Percentiles rank a stretch among this genome's conserved stretches.
Conservation (phyloP, 768 basidiomycete genomes). For the Ramaria rubella region DNA sequence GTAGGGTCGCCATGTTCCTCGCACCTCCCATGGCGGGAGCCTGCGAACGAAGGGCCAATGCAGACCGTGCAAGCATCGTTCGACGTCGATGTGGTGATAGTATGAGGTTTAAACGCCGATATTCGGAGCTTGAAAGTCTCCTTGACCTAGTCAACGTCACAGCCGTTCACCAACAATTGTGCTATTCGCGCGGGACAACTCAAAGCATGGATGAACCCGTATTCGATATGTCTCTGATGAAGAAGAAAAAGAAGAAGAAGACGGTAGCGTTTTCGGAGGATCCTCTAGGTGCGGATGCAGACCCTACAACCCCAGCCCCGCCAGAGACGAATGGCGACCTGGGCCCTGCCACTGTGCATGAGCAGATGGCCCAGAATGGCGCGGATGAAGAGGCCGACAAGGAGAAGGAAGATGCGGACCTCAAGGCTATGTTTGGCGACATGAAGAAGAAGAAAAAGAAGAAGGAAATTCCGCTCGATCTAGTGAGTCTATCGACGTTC, state of each 20-base stretch:
- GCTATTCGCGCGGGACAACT: slow-evolving; percentile 7
- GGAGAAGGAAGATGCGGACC: slow-evolving; percentile 60
- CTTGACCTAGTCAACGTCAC: neutral
- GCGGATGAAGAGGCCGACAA: slow-evolving; percentile 36
- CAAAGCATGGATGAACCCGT: slow-evolving; percentile 60
- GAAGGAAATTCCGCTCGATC: slow-evolving; percentile 71
- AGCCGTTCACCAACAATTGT: neutral
- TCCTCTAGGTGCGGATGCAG: slow-evolving; percentile 73
- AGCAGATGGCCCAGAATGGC: slow-evolving; percentile 57
- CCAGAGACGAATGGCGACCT: slow-evolving; percentile 67
- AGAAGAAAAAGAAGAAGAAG: slow-evolving; percentile 77
- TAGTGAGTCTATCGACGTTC: slow-evolving; percentile 11
- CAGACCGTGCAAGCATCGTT: slow-evolving; percentile 46
- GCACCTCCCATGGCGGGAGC: slow-evolving; percentile 33
- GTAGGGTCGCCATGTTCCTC: slow-evolving; percentile 93
- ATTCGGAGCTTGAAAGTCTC: neutral
- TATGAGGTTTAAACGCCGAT: slow-evolving; percentile 12
- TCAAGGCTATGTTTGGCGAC: slow-evolving; percentile 82
- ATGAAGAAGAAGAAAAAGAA: slow-evolving; percentile 85
- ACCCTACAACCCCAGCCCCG: slow-evolving; percentile 75
- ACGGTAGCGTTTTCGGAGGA: slow-evolving; percentile 80
- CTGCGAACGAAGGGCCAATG: slow-evolving; percentile 37
- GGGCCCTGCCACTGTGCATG: slow-evolving; percentile 68
- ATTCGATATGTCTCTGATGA: slow-evolving; percentile 77
- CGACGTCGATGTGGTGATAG: slow-evolving; percentile 1